Evolutionary conservation across 345 rosid genomes (phyloP).

Genomic region (Hypericum androsaemum): DNA sequence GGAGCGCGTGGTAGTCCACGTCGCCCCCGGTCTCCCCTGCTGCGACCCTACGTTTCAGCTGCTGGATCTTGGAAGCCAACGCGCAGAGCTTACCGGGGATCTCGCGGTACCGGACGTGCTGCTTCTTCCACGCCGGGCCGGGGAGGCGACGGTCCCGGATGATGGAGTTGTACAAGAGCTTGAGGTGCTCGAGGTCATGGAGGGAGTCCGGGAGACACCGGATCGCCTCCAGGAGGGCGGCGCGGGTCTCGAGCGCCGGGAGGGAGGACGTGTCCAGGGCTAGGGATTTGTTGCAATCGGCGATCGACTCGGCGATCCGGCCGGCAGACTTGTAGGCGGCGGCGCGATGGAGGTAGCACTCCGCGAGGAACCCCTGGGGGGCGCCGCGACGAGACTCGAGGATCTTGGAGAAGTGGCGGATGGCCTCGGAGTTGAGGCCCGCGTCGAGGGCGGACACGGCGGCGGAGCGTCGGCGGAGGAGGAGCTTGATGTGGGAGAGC

Average conservation of each 20-base stretch:
- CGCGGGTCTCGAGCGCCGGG: conserved; percentile 84
- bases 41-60: conserved; percentile 62
- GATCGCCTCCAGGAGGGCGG: conserved; percentile 60
- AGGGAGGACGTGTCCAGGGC: conserved; percentile 81
- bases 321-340: conserved; percentile 64
- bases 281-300: conserved; percentile 80
- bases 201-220: conserved; percentile 84
- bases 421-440: conserved; percentile 66
- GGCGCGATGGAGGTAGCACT: conserved; percentile 82
- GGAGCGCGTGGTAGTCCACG: conserved; percentile 74
- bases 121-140: conserved; percentile 93
- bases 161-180: conserved; percentile 75
- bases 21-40: conserved; percentile 56
- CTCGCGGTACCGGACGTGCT: conserved; percentile 69
- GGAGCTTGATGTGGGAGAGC: conserved; percentile 70
- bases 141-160: conserved; percentile 81
- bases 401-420: conserved; percentile 86
- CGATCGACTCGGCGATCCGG: conserved; percentile 72
- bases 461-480: conserved; percentile 75
- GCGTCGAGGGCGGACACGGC: conserved; percentile 88
- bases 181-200: conserved; percentile 89
- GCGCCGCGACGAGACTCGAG: conserved; percentile 78
- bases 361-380: conserved; percentile 85
- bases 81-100: conserved; percentile 76
- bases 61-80: conserved; percentile 50